These are phyloP conservation scores for Linnemannia hyalina DNA, from an alignment of 192 early-diverging fungal genomes.

Conservation along the genomic window DNA sequence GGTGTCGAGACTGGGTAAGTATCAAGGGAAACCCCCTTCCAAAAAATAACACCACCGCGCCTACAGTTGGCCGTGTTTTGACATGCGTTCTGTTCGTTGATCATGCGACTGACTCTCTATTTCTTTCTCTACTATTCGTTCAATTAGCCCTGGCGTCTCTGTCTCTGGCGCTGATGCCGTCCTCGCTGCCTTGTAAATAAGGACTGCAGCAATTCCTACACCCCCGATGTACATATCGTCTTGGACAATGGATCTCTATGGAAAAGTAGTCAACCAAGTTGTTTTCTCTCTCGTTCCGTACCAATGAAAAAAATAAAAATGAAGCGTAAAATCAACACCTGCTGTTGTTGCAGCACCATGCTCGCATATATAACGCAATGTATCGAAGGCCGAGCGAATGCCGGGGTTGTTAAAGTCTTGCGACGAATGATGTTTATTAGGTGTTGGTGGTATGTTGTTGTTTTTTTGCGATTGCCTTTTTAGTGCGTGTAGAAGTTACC, in stretches of 20 bases:
- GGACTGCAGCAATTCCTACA: neutral
- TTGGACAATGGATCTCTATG: neutral
- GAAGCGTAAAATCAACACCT: too few species aligned
- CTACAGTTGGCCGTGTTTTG: neutral
- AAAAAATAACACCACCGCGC: too few species aligned
- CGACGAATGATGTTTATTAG: neutral
- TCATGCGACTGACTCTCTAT: neutral
- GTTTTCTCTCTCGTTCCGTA: neutral
- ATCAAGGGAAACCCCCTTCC: neutral
- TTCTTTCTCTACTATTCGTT: neutral
- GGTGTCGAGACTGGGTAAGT: slow-evolving; percentile 72
- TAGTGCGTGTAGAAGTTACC: slow-evolving; percentile 47
- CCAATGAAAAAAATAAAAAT: neutral
- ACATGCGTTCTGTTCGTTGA: neutral
- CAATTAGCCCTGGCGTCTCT: slow-evolving; percentile 59
- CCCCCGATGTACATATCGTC: neutral
- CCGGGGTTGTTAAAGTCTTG: too few species aligned
- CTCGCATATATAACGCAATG: too few species aligned
- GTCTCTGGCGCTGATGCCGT: slow-evolving; percentile 71
- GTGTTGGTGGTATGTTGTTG: neutral
- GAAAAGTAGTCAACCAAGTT: neutral
- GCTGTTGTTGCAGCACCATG: too few species aligned
- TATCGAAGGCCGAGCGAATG: too few species aligned
- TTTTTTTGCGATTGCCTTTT: neutral
- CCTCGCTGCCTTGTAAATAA: slow-evolving; percentile 60